Conservation (phyloP, 495 filamentous ascomycete species). For the Aspergillus bridgeri region DNA sequence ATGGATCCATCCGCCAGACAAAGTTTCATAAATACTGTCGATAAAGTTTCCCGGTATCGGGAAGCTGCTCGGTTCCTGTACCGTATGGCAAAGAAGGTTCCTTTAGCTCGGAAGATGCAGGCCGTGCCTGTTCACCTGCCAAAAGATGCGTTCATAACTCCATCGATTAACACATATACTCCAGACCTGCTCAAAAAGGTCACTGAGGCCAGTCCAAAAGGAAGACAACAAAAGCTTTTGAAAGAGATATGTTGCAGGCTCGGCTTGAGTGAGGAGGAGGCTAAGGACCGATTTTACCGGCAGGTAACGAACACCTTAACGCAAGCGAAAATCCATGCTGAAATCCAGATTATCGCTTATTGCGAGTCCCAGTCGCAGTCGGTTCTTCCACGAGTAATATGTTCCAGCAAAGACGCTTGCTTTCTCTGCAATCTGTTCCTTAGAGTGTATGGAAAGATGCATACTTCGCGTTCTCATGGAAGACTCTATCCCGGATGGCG, state of each 20-base stretch:
- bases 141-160: slow-evolving; percentile 5
- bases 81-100: slow-evolving; percentile 10
- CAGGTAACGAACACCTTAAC: slow-evolving; percentile 8
- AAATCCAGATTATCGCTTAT: neutral
- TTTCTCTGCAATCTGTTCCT: slow-evolving; percentile 16
- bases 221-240: slow-evolving; percentile 12
- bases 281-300: slow-evolving; percentile 1
- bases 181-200: slow-evolving; percentile 9
- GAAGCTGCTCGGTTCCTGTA: slow-evolving; percentile 13
- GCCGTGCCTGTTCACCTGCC: slow-evolving; percentile 10
- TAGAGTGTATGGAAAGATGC: neutral
- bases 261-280: neutral
- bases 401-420: slow-evolving; percentile 18
- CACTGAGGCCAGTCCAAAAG: slow-evolving; percentile 3
- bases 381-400: slow-evolving; percentile 11
- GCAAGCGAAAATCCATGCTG: neutral
- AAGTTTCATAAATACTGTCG: slow-evolving; percentile 11
- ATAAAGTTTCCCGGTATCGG: slow-evolving; percentile 9
- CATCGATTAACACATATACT: neutral
- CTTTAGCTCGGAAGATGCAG: slow-evolving; percentile 9
- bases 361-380: neutral
- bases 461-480: slow-evolving; percentile 10
- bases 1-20: slow-evolving; percentile 9
- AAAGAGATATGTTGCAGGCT: slow-evolving; percentile 7
- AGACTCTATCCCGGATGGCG: slow-evolving; percentile 17